A percentile compares a stretch with the other conserved stretches of the same genome.
Conservation (phyloP, 208 protist genomes). For the Trypanosoma congolense region DNA sequence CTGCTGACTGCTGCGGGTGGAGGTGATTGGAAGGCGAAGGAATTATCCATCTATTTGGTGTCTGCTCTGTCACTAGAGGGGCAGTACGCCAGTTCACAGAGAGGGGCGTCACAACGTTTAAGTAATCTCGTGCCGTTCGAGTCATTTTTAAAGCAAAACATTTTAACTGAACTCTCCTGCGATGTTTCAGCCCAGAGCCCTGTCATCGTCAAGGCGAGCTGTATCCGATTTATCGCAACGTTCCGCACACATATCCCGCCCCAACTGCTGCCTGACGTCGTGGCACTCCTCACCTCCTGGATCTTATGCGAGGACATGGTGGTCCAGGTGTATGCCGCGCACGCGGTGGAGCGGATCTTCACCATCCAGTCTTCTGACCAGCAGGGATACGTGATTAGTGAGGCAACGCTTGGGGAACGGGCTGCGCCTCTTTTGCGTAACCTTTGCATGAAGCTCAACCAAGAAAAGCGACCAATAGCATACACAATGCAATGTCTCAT, state of each 20-base stretch:
- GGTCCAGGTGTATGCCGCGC: conserved; percentile 92
- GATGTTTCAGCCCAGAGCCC: conserved; percentile 39
- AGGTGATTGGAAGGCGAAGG: conserved; percentile 92
- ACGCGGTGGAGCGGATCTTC: conserved; percentile 89
- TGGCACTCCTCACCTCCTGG: conserved; percentile 67
- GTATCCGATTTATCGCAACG: conserved; percentile 91
- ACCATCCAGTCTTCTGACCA: conserved; percentile 40
- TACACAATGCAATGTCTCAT: conserved; percentile 93
- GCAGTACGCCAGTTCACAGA: conserved; percentile 53
- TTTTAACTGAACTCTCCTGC: conserved; percentile 87
- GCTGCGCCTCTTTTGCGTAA: conserved; percentile 58
- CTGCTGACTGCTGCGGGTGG: conserved; percentile 26
- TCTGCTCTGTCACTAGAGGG: conserved; percentile 84
- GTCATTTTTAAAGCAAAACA: conserved; percentile 74
- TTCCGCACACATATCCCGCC: conserved; percentile 90
- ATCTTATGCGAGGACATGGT: conserved; percentile 72
- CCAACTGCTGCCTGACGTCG: conserved; percentile 30
- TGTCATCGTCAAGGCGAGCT: conserved; percentile 92
- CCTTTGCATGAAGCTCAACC: conserved; percentile 79
- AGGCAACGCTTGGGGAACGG: conserved; percentile 40
- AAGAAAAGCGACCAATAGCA: conserved; percentile 58
- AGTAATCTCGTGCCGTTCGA: conserved; percentile 82
- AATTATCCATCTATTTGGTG: conserved; percentile 94
- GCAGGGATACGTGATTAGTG: conserved; percentile 31
- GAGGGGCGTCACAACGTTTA: conserved; percentile 50